Percentiles rank a stretch among this genome's conserved stretches.
Conservation (phyloP, 2,329 filamentous ascomycete species). For the Cordyceps militaris region DNA sequence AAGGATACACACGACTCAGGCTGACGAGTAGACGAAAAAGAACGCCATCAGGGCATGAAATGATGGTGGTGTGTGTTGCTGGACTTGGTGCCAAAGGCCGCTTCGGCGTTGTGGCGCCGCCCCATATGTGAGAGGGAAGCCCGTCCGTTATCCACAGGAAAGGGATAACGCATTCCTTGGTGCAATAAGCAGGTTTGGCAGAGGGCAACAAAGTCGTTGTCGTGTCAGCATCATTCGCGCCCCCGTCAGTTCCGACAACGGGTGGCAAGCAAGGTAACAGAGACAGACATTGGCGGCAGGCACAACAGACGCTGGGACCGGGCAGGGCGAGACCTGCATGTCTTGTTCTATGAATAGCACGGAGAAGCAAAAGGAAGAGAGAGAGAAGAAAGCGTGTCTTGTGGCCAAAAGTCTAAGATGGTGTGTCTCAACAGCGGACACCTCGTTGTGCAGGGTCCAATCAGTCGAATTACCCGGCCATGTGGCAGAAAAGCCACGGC, state of each 20-base stretch:
- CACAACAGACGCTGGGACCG: neutral
- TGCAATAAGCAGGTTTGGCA: too few species aligned
- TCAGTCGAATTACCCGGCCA: neutral
- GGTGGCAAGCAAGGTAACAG: neutral
- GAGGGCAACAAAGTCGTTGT: too few species aligned
- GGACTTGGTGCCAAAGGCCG: slow-evolving; percentile 1
- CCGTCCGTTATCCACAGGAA: neutral
- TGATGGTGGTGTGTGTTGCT: neutral
- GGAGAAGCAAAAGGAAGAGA: too few species aligned
- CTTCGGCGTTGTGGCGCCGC: slow-evolving; percentile 9
- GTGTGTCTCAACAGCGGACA: slow-evolving; percentile 2
- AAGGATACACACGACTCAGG: slow-evolving; percentile 7
- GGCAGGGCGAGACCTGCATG: slow-evolving; percentile 7
- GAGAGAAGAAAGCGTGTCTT: neutral
- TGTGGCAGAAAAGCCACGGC: slow-evolving; percentile 4
- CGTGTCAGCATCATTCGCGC: too few species aligned
- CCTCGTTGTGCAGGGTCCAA: neutral
- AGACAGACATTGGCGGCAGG: neutral
- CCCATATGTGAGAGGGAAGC: slow-evolving; percentile 2
- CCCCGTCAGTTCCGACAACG: neutral
- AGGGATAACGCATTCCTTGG: too few species aligned
- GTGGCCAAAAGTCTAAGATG: neutral
- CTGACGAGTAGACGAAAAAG: neutral
- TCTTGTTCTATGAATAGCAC: slow-evolving; percentile 12
- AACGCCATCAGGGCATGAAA: neutral